These are phyloP conservation scores for Candida odintsovae DNA, from an alignment of 805 yeast genomes.

Conservation along the genomic window DNA sequence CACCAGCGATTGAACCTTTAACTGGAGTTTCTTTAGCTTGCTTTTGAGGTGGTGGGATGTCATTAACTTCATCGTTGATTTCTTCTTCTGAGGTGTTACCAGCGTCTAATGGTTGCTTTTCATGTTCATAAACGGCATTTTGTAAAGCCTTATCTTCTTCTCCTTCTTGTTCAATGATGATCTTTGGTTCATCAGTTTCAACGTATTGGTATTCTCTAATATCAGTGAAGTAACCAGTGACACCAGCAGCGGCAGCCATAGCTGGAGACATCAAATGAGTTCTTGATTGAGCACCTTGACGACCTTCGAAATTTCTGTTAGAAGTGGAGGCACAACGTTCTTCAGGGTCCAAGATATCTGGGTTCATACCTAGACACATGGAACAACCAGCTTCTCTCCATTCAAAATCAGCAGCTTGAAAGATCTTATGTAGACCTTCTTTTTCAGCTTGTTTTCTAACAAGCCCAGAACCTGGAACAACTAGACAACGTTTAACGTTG, in stretches of 20 bases:
- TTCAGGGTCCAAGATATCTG: slow-evolving; percentile 89
- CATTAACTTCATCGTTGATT: slow-evolving; percentile 50
- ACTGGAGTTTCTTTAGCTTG: slow-evolving; percentile 31
- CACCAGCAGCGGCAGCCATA: slow-evolving; percentile 99
- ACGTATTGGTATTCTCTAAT: slow-evolving; percentile 74
- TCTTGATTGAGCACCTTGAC: slow-evolving; percentile 95
- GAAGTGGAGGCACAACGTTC: slow-evolving; percentile 99
- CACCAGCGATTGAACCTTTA: slow-evolving; percentile 27
- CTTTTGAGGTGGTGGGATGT: slow-evolving; percentile 52
- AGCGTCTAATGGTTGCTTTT: slow-evolving; percentile 54
- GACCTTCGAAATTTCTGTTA: slow-evolving; percentile 97
- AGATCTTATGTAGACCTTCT: slow-evolving; percentile 91
- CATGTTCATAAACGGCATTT: slow-evolving; percentile 66
- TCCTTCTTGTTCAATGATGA: slow-evolving; percentile 39
- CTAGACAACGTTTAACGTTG: slow-evolving; percentile 74
- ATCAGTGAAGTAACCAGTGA: slow-evolving; percentile 84
- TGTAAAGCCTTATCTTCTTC: slow-evolving; percentile 57
- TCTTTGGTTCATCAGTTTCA: slow-evolving; percentile 53
- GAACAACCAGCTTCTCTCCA: slow-evolving; percentile 99
- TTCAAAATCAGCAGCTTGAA: slow-evolving; percentile 88
- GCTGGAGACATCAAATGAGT: slow-evolving; percentile 98
- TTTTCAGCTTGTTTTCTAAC: slow-evolving; percentile 90
- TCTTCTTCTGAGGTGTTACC: slow-evolving; percentile 45
- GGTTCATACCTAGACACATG: slow-evolving; percentile 99
- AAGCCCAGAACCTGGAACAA: slow-evolving; percentile 97